These are phyloP conservation scores for Eucalyptus erythrocorys DNA, from an alignment of 345 rosid genomes.

Conservation along the genomic window DNA sequence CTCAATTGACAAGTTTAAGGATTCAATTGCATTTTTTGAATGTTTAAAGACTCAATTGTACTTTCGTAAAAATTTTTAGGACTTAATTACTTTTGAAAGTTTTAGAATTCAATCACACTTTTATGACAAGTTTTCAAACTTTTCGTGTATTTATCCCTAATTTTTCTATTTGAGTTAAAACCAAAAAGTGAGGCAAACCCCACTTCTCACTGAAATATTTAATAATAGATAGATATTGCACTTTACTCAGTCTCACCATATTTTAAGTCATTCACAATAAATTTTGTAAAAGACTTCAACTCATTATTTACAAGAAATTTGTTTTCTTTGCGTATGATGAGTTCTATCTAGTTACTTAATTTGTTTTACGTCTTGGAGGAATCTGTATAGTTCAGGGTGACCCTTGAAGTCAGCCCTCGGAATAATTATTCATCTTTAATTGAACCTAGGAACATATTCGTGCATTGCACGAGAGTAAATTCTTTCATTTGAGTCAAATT, in stretches of 20 bases:
- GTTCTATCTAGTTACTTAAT: not conserved
- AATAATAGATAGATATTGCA: not conserved
- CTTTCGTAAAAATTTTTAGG: accelerated
- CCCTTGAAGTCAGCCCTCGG: not conserved
- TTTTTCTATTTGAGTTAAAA: not conserved
- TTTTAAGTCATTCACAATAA: not conserved
- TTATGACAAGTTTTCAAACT: too few relatives aligned
- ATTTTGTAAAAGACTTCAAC: not conserved
- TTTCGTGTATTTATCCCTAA: too few relatives aligned
- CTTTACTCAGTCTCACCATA: not conserved
- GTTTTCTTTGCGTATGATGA: not conserved
- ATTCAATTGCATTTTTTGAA: too few relatives aligned
- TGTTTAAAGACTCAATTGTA: too few relatives aligned
- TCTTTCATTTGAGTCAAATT: not conserved
- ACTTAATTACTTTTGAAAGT: too few relatives aligned
- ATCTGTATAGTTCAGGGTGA: not conserved
- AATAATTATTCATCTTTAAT: not conserved
- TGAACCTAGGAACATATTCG: not conserved
- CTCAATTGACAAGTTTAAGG: too few relatives aligned
- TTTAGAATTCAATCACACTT: too few relatives aligned
- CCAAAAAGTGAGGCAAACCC: not conserved
- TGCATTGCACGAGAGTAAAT: not conserved
- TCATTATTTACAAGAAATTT: not conserved
- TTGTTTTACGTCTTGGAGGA: not conserved
- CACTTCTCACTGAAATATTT: not conserved